Evolutionary conservation across 148 eudicot genomes (phyloP).

Genomic region (Limonium bicolor): DNA sequence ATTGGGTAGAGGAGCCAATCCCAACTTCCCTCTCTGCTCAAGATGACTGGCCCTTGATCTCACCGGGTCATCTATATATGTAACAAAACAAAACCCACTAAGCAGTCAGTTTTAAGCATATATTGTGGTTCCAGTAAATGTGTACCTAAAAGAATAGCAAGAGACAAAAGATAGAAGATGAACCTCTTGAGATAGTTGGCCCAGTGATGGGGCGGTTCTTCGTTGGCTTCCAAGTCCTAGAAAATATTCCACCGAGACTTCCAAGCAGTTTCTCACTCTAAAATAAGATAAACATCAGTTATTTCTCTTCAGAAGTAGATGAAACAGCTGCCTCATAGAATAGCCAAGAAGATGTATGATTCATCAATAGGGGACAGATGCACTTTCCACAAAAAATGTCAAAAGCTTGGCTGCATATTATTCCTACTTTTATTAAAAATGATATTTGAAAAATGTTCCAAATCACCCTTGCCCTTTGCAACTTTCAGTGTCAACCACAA

Average conservation of each 20-base stretch:
- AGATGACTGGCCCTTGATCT: conserved; percentile 57
- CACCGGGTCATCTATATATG: conserved; percentile 56
- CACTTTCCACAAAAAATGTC: too few relatives aligned
- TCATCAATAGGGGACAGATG: too few relatives aligned
- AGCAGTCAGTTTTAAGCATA: too few relatives aligned
- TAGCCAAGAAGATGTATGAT: too few relatives aligned
- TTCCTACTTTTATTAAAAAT: too few relatives aligned
- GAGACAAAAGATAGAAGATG: conserved; percentile 2
- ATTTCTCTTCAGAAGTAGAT: too few relatives aligned
- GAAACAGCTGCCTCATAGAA: too few relatives aligned
- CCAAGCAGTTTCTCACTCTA: conserved; percentile 95
- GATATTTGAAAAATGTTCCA: too few relatives aligned
- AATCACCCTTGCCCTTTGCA: too few relatives aligned
- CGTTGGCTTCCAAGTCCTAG: conserved; percentile 96
- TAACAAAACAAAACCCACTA: conserved; percentile 1
- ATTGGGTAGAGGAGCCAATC: conserved; percentile 36
- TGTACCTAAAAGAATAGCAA: neutral
- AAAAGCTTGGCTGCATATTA: too few relatives aligned
- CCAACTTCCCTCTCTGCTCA: conserved; percentile 80
- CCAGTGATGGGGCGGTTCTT: conserved; percentile 54
- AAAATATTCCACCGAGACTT: conserved; percentile 87
- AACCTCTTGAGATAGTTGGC: conserved; percentile 61
- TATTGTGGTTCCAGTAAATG: too few relatives aligned
- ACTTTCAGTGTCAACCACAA: too few relatives aligned
- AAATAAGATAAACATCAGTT: conserved; percentile 1